A percentile compares a stretch with the other conserved stretches of the same genome.
These are phyloP conservation scores for Talaromyces sp. DNA, from an alignment of 2,329 filamentous ascomycete genomes.

Conservation along the genomic window DNA sequence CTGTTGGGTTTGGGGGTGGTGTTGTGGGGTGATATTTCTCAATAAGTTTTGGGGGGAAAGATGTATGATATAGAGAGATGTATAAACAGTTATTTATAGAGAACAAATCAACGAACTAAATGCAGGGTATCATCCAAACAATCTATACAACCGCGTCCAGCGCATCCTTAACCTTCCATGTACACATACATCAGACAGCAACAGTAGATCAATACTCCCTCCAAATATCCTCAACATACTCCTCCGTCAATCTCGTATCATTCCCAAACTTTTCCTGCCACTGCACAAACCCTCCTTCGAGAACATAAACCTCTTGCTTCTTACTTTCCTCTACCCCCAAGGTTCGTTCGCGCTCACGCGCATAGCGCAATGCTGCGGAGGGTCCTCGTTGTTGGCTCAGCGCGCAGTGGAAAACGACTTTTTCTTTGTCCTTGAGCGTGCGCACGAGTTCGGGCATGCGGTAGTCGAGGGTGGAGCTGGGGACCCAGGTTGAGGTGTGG, in stretches of 20 bases:
- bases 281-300: slow-evolving; percentile 76
- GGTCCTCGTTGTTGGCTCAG: slow-evolving; percentile 88
- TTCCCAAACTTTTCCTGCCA: slow-evolving; percentile 81
- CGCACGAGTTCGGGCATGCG: slow-evolving; percentile 78
- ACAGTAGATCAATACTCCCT: slow-evolving; percentile 42
- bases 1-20: slow-evolving; percentile 85
- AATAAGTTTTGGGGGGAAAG: not conserved
- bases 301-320: slow-evolving; percentile 69
- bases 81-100: not conserved
- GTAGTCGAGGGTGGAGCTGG: slow-evolving; percentile 66
- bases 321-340: slow-evolving; percentile 37
- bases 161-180: not conserved
- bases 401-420: slow-evolving; percentile 90
- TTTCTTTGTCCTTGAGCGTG: slow-evolving; percentile 68
- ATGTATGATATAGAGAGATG: not conserved
- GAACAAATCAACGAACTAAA: not conserved
- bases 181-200: not conserved
- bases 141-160: not conserved
- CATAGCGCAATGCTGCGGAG: slow-evolving; percentile 72
- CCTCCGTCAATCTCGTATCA: slow-evolving; percentile 76
- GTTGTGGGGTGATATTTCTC: slow-evolving; percentile 20
- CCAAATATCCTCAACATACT: slow-evolving; percentile 82
- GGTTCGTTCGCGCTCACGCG: slow-evolving; percentile 55
- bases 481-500: slow-evolving; percentile 67
- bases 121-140: slow-evolving; percentile 2